phyloP scores from a whole-genome alignment of 2,329 filamentous ascomycete genomes.

The Phyllosticta citrichinensis region DNA sequence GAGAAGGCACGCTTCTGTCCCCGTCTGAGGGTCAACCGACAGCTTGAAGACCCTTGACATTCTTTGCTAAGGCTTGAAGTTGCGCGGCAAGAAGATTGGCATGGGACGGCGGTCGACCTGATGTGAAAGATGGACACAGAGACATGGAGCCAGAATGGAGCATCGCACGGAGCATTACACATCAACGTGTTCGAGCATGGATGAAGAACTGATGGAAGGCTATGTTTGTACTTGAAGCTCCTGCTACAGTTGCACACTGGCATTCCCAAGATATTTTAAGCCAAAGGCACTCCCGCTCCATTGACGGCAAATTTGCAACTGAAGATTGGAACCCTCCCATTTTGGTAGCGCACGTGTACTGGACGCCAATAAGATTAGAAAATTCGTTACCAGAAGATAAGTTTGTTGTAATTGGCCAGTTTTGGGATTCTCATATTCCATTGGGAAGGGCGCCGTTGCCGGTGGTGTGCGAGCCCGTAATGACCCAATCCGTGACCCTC shows the following conservation, averaged over 20 bases:
- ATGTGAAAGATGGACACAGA: too few relatives aligned
- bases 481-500: conserved; percentile 68
- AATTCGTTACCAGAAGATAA: not conserved
- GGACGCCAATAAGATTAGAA: not conserved
- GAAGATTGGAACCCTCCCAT: not conserved
- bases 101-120: too few relatives aligned
- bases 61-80: too few relatives aligned
- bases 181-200: too few relatives aligned
- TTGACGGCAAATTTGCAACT: not conserved
- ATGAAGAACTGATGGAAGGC: too few relatives aligned
- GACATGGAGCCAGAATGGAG: too few relatives aligned
- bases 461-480: conserved; percentile 11
- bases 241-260: too few relatives aligned
- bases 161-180: too few relatives aligned
- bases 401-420: not conserved
- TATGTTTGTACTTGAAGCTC: not conserved
- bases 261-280: not conserved
- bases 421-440: not conserved
- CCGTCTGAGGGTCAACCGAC: too few relatives aligned
- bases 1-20: too few relatives aligned
- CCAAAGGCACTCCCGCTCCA: not conserved
- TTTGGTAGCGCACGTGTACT: not conserved
- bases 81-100: too few relatives aligned
- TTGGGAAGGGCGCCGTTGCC: not conserved
- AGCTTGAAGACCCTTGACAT: too few relatives aligned